These are phyloP conservation scores for Fusarium buharicum DNA, from an alignment of 2,329 filamentous ascomycete species.

Conservation along the genomic window DNA sequence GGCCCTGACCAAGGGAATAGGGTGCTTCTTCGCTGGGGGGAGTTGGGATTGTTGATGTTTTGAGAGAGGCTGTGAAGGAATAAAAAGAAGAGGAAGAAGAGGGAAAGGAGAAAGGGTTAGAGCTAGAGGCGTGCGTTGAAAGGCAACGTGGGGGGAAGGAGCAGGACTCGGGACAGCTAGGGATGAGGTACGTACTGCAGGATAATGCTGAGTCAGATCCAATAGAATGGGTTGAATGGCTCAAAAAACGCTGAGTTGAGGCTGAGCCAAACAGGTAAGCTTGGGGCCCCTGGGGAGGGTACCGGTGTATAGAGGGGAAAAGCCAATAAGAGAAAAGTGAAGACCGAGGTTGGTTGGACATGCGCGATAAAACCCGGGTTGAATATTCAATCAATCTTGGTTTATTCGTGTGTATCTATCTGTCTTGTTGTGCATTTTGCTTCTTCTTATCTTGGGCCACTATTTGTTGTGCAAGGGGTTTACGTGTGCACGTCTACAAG, in stretches of 20 bases:
- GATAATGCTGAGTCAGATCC: conserved; percentile 36
- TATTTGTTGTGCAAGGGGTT: neutral
- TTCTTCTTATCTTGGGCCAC: neutral
- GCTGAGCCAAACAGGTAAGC: conserved; percentile 28
- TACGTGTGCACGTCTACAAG: conserved; percentile 17
- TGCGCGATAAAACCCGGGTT: conserved; percentile 35
- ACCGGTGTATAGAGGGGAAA: conserved; percentile 22
- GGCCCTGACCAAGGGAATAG: conserved; percentile 99
- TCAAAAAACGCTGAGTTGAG: conserved; percentile 26
- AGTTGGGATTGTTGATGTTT: conserved; percentile 11
- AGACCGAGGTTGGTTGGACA: conserved; percentile 34
- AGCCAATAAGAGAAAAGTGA: conserved; percentile 22
- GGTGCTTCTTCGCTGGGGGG: conserved; percentile 80
- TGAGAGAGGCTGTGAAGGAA: conserved; percentile 35
- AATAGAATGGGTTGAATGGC: conserved; percentile 28
- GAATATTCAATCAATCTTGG: conserved; percentile 9
- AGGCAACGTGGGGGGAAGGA: conserved; percentile 29
- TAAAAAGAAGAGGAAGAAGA: conserved; percentile 15
- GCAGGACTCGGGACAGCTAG: conserved; percentile 19
- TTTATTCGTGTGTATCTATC: conserved; percentile 32
- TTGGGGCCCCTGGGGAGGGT: conserved; percentile 21
- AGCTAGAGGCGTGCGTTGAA: conserved; percentile 42
- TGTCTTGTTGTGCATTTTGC: conserved; percentile 6
- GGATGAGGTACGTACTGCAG: conserved; percentile 21
- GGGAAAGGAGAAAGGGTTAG: conserved; percentile 21